A percentile compares a stretch with the other conserved stretches of the same genome.
Evolutionary conservation across 345 rosid genomes (phyloP).

Genomic region (Bruguiera sexangula): DNA sequence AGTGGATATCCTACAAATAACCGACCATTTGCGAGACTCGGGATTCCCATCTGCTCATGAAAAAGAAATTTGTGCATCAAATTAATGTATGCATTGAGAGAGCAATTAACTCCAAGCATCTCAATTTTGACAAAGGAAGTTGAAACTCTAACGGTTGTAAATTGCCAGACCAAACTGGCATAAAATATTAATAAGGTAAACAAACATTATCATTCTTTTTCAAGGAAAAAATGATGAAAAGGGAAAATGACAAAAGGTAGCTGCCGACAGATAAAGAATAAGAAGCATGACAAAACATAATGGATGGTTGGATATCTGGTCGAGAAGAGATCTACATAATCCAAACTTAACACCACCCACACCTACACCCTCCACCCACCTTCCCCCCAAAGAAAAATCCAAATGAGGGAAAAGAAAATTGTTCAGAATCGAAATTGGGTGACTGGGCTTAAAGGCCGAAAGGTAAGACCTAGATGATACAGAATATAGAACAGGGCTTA

Average conservation of each 20-base stretch:
- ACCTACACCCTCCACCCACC: no score
- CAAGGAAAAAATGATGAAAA: background rate
- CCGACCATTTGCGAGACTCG: slow-evolving; percentile 54
- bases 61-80: slow-evolving; percentile 3
- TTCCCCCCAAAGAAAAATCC: no score
- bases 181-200: background rate
- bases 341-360: slow-evolving; percentile 1
- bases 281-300: slow-evolving; percentile 1
- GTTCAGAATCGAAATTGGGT: no score
- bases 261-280: slow-evolving; percentile 15
- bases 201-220: slow-evolving; percentile 3
- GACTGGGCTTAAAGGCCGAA: no score
- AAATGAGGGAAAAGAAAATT: no score
- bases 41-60: slow-evolving; percentile 49
- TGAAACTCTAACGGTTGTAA: background rate
- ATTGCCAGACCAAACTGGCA: background rate
- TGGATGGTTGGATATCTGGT: slow-evolving; percentile 1
- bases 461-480: no score
- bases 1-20: slow-evolving; percentile 48
- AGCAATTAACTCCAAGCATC: background rate
- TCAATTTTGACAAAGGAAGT: background rate
- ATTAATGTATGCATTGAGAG: background rate
- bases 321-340: background rate
- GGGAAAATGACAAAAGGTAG: slow-evolving; percentile 16
- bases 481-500: no score